A percentile compares a stretch with the other conserved stretches of the same genome.
phyloP scores from a whole-genome alignment of 257 asterid genomes.

The Nicotiana benthamiana region DNA sequence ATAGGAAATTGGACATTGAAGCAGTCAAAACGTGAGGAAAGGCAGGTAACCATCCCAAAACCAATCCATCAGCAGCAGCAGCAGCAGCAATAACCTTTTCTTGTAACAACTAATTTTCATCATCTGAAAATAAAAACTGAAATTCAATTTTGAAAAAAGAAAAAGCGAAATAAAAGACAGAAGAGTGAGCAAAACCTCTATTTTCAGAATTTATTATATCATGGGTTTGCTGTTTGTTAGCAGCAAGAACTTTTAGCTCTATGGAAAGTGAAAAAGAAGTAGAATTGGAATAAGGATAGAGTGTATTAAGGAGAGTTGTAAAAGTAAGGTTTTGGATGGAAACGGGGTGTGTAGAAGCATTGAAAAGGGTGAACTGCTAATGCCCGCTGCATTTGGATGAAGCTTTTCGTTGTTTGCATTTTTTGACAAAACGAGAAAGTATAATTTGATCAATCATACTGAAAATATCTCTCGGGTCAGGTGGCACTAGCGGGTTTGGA shows the following conservation, averaged over 20 bases:
- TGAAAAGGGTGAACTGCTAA: neutral
- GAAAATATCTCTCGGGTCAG: neutral
- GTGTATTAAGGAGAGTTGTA: neutral
- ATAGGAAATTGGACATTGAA: conserved; percentile 83
- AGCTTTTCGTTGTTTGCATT: neutral
- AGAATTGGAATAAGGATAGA: conserved; percentile 16
- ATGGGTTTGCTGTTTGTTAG: conserved; percentile 19
- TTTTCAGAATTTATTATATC: neutral
- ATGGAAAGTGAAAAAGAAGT: conserved; percentile 24
- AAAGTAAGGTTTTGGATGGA: neutral
- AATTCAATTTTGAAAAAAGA: conserved; percentile 3
- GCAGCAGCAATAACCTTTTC: conserved; percentile 29
- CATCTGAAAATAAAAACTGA: conserved; percentile 20
- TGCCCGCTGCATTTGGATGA: neutral
- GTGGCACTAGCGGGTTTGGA: neutral
- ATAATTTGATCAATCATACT: neutral
- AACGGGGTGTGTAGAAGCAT: neutral
- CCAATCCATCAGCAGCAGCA: conserved; percentile 50
- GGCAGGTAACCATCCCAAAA: conserved; percentile 66
- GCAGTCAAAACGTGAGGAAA: conserved; percentile 68
- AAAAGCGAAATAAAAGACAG: neutral
- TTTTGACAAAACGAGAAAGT: neutral
- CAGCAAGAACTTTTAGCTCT: conserved; percentile 22
- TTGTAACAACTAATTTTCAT: conserved; percentile 18
- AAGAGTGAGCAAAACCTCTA: neutral